These are phyloP conservation scores for Grigorovia yakushimaensis DNA, from an alignment of 805 yeast species.

Conservation along the genomic window DNA sequence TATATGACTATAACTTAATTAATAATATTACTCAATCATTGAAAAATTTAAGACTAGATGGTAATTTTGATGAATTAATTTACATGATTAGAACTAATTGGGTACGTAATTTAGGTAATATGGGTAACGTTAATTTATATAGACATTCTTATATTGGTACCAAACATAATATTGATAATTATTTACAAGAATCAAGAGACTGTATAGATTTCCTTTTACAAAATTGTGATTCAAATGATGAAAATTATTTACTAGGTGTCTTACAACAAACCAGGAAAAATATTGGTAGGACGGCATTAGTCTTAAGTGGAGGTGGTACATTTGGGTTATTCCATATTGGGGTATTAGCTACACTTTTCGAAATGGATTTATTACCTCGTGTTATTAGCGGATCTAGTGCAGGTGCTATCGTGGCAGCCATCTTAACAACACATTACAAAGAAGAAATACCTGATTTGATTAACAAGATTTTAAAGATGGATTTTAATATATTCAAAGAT, in stretches of 20 bases:
- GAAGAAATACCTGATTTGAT: constrained; percentile 57
- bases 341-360: constrained; percentile 66
- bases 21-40: constrained; percentile 43
- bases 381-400: constrained; percentile 90
- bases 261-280: constrained; percentile 78
- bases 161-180: constrained; percentile 69
- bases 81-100: constrained; percentile 78
- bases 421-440: constrained; percentile 73
- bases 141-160: constrained; percentile 78
- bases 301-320: constrained; percentile 88
- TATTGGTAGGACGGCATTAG: constrained; percentile 86
- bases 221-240: constrained; percentile 40
- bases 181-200: constrained; percentile 60
- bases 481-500: constrained; percentile 49
- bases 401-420: constrained; percentile 85
- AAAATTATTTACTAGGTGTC: constrained; percentile 60
- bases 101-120: constrained; percentile 75
- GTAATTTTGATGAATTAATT: constrained; percentile 50
- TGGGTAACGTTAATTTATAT: constrained; percentile 72
- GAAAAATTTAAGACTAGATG: constrained; percentile 46
- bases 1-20: constrained; percentile 65
- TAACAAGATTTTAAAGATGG: constrained; percentile 31
- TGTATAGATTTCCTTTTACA: constrained; percentile 25
- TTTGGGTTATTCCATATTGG: constrained; percentile 90
- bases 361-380: constrained; percentile 65